Evolutionary conservation across 164 flowering plant species (phyloP), one percentile per base, ranked within the genome.

Genomic region (Kingdonia uniflora): DNA sequence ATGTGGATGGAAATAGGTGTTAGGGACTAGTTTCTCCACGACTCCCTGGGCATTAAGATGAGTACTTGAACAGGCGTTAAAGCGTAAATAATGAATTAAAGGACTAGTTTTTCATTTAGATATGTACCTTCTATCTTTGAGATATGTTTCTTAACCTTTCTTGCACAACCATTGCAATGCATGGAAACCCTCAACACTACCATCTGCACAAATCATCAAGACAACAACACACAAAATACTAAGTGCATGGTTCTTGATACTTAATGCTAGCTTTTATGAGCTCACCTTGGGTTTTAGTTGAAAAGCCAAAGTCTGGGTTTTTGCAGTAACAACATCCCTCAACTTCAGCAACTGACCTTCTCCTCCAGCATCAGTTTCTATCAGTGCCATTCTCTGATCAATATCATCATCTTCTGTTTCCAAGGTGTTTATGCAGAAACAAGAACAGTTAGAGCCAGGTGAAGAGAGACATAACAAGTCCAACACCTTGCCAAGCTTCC

Each of bases 101-200:
- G 35, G 35, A 29, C 4, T 29, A 29, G 35, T 29, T 29, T 3
- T 29, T n/a, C n/a, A n/a, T n/a, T 29, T 3, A 7, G 7, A 43
- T 20, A 43, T 64, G 37, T 63, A 79, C 95, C 95, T 57, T 81
- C 95, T 60, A 83, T 68, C 68, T 80, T 86, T 10, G 87, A 80
- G 47, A 86, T 68, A 24, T 83, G 91, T 64, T 83, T 86, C 70
- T 78, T 74, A 35, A 86, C 84, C 59, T 74, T 76, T 55, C 71
- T 79, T 61, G 90, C 95, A 65, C 95, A 86, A 42, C 90, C 95
- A 62, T 72, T 51, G 70, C 95, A 86, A 60, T 86, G 86, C 86
- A 86, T 83, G 44, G 91, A 83, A 41, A 83, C 95, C 71, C 74
- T 81, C 52, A 86, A 61, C 64, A 70, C 85, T 71, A 83, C 95